Percentiles rank a stretch among this genome's conserved stretches.
Conservation (phyloP, 2,329 filamentous ascomycete genomes). For the Sarocladium strictum region DNA sequence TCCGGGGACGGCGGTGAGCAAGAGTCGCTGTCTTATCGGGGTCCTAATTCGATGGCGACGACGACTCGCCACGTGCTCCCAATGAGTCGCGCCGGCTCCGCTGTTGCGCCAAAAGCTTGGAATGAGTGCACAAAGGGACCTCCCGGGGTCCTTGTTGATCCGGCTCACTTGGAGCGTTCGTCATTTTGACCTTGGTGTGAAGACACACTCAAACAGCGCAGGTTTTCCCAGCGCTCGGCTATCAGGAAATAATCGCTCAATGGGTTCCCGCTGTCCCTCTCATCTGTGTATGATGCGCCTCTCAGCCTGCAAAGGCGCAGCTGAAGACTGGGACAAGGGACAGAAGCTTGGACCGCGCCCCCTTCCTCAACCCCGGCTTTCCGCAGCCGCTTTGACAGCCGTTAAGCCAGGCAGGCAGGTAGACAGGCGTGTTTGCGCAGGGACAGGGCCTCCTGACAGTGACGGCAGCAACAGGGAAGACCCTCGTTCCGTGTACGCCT, state of each 20-base stretch:
- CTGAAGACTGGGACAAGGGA: not conserved
- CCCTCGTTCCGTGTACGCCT: not conserved
- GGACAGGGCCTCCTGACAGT: slow-evolving; percentile 5
- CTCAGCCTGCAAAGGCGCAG: not conserved
- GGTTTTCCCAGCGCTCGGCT: not conserved
- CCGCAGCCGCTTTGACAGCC: slow-evolving; percentile 7
- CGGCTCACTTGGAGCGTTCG: not conserved
- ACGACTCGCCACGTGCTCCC: not conserved
- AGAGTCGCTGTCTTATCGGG: not conserved
- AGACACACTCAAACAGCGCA: not conserved
- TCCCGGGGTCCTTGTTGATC: not conserved
- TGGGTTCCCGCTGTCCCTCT: not conserved
- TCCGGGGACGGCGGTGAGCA: not conserved
- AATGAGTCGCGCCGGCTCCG: not conserved
- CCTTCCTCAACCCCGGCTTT: not conserved
- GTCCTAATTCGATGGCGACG: not conserved
- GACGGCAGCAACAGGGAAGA: not conserved
- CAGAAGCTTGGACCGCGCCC: not conserved
- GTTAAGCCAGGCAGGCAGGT: not conserved
- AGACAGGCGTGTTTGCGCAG: not conserved
- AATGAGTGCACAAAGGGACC: not conserved
- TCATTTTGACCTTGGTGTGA: too few relatives aligned
- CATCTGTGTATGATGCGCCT: not conserved
- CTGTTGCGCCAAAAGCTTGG: not conserved
- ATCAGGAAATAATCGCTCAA: not conserved